phyloP scores from a whole-genome alignment of 495 filamentous ascomycete species.

The Talaromyces wortmannii region DNA sequence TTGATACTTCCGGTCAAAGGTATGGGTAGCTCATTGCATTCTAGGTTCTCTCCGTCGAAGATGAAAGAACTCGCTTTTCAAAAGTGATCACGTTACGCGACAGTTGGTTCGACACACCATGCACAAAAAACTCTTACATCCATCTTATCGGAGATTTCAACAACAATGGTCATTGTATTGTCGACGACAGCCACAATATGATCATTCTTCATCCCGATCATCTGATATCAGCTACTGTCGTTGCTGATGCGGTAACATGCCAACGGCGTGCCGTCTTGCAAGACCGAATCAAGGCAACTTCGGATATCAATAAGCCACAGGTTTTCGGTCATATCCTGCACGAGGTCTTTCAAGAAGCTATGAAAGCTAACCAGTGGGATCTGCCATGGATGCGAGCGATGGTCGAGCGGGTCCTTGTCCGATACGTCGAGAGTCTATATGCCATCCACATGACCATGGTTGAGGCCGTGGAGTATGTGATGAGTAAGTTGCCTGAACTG shows the following conservation, averaged over 20 bases:
- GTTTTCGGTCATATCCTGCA: constrained; percentile 90
- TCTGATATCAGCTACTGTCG: constrained; percentile 85
- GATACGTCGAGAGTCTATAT: constrained; percentile 80
- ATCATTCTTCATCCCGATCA: constrained; percentile 94
- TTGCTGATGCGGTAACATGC: constrained; percentile 89
- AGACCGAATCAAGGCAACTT: constrained; percentile 83
- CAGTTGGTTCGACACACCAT: constrained; percentile 77
- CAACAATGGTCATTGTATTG: constrained; percentile 53
- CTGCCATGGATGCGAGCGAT: constrained; percentile 51
- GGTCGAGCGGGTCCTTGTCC: constrained; percentile 57
- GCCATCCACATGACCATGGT: constrained; percentile 66
- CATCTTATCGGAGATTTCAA: constrained; percentile 81
- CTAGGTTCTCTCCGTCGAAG: constrained; percentile 69
- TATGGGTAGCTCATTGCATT: constrained; percentile 14
- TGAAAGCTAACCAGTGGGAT: constrained; percentile 81
- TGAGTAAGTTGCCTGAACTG: constrained; percentile 70
- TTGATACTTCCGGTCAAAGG: not conserved
- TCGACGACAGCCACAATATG: constrained; percentile 76
- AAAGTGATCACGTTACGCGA: constrained; percentile 73
- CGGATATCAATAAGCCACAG: constrained; percentile 65
- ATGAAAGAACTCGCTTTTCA: constrained; percentile 56
- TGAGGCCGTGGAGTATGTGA: constrained; percentile 68
- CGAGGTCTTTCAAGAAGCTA: constrained; percentile 85
- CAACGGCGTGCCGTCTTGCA: constrained; percentile 84
- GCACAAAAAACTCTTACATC: constrained; percentile 64